Base-by-base conservation (phyloP, 352 stramenopile species). In the Thraustochytrium sp. region DNA sequence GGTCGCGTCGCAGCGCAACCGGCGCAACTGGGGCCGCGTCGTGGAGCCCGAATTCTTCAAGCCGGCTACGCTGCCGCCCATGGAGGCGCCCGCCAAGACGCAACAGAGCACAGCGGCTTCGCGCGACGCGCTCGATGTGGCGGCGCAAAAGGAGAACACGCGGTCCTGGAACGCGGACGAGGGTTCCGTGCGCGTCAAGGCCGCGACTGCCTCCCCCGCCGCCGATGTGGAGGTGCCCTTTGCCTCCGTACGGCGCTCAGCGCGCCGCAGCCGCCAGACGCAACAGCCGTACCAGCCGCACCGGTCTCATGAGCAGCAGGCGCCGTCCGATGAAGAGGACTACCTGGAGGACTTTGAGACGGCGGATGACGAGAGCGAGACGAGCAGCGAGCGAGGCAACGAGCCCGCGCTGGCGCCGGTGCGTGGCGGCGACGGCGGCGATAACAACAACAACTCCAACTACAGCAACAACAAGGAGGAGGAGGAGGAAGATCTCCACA, bases 341-440 rank as follows among this genome's bases (percentile, higher is more conserved):
- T 75, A 75, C 44, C 62, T 26, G 11, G 62, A 75, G 16, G 62
- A 75, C 37, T 75, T 75, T 53, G 62, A 75, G 44, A 54, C n/a
- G 0, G 36, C 31, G 18, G 34, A 26, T 29, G 59, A 72, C 8
- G n/a, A n/a, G n/a, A n/a, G n/a, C n/a, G n/a, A n/a, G n/a, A n/a
- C n/a, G n/a, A n/a, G n/a, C n/a, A n/a, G n/a, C n/a, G n/a, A n/a
- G n/a, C n/a, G n/a, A n/a, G n/a, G n/a, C n/a, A n/a, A n/a, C n/a
- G n/a, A n/a, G n/a, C n/a, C n/a, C n/a, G n/a, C n/a, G n/a, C n/a
- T n/a, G n/a, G n/a, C n/a, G n/a, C n/a, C n/a, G n/a, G n/a, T n/a
- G n/a, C n/a, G n/a, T n/a, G n/a, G n/a, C n/a, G n/a, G n/a, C n/a
- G n/a, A n/a, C n/a, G n/a, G n/a, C n/a, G n/a, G n/a, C n/a, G n/a